phyloP scores from a whole-genome alignment of 2,329 filamentous ascomycete genomes.

The Dactylella cylindrospora region DNA sequence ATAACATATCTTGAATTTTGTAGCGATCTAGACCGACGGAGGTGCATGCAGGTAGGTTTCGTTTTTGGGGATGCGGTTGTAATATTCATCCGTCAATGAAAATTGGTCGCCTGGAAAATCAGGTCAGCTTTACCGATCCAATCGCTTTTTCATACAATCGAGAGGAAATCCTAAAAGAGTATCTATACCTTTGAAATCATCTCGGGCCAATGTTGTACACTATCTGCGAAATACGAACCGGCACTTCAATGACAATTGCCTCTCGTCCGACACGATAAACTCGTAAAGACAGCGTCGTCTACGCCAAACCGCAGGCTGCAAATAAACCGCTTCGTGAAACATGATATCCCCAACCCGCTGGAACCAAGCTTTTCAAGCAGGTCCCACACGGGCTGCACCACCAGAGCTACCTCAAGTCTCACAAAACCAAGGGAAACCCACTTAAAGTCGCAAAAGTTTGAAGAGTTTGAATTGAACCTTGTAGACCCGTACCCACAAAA shows the following conservation, averaged over 20 bases:
- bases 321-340: constrained; percentile 3
- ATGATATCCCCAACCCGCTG: no score
- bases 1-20: no score
- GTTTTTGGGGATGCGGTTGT: no score
- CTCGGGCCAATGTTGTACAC: not conserved
- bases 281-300: no score
- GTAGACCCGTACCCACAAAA: no score
- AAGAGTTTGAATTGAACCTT: no score
- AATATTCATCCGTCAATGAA: no score
- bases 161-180: not conserved
- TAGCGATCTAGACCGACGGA: no score
- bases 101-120: not conserved
- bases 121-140: constrained; percentile 42
- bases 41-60: no score
- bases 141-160: constrained; percentile 16
- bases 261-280: no score
- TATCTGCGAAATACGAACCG: not conserved
- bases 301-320: no score
- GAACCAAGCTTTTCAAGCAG: constrained; percentile 7
- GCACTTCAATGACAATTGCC: not conserved
- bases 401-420: not conserved
- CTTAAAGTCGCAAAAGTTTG: no score
- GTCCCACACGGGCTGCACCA: constrained; percentile 3
- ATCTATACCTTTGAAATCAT: not conserved
- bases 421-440: constrained; percentile 1